Evolutionary conservation across 495 filamentous ascomycete species (phyloP), one percentile per base, ranked within the genome.

Genomic region (Terfezia boudieri): DNA sequence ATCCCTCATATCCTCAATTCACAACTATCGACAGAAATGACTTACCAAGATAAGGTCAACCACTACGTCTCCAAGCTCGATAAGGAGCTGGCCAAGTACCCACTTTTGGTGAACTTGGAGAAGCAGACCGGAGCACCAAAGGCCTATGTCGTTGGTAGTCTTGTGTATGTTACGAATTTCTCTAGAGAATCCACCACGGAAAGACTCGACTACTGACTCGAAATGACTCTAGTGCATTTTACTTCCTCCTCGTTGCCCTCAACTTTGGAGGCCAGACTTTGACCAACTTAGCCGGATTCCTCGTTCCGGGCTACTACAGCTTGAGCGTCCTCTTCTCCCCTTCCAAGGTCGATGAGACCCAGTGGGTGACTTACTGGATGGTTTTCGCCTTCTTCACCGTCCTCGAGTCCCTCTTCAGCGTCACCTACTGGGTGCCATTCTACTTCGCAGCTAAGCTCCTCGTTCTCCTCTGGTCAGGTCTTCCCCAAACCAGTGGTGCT

Each of bases 401-500:
- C 36, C 60, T 95, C 68, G 90, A 99, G 79, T 92, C 86, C 65
- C 77, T 83, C 54, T 73, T 99, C 66, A 90, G 74, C 69, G 87
- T 92, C 56, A 84, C 92, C 49, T 99, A 99, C 77, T 99, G 90
- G 90, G 89, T 99, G 75, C 90, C 90, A 64, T 99, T 99, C 77
- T 99, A 99, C 80, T 99, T 86, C 72, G 90, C 88, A 71, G 96
- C 96, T 82, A 99, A 99, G 75, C 94, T 99, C 66, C 76, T 86
- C 64, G 78, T 95, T 64, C 73, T 95, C 62, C 78, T 99, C 65
- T 99, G 92, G 92, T 84, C 96, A 71, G 81, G 88, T 60, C 84
- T 99, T 58, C 90, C 90, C 61, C 79, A 84, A 69, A 92, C 87
- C 73, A 73, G 72, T 11, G 49, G 49, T 67, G 89, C 90, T 63